phyloP scores from a whole-genome alignment of 768 basidiomycete genomes.

The Kockovaella imperatae region DNA sequence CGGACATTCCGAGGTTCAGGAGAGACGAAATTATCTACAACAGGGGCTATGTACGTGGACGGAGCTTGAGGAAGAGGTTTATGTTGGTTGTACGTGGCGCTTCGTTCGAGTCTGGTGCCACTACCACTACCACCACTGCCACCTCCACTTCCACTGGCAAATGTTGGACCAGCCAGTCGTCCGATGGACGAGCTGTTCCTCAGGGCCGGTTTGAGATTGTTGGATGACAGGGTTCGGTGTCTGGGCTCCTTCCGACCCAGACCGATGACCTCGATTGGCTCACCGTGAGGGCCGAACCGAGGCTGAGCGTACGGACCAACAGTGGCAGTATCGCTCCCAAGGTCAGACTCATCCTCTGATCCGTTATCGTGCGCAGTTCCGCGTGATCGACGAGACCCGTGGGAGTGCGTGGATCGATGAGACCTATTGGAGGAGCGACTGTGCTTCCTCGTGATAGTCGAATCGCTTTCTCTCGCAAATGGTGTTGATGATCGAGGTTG shows the following conservation, averaged over 20 bases:
- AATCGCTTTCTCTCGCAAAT: too few relatives aligned
- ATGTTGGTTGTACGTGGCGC: slow-evolving; percentile 2
- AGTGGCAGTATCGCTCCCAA: not conserved
- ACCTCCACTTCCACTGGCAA: not conserved
- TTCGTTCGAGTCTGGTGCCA: not conserved
- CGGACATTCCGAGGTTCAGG: slow-evolving; percentile 2
- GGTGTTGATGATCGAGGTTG: too few relatives aligned
- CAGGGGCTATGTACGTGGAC: slow-evolving; percentile 12
- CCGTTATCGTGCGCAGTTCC: not conserved
- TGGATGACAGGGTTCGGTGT: slow-evolving; percentile 25
- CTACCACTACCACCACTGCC: not conserved
- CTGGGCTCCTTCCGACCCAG: slow-evolving; percentile 31
- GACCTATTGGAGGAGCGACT: not conserved
- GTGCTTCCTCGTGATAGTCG: not conserved
- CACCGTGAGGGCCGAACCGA: slow-evolving; percentile 29
- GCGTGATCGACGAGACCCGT: too few relatives aligned
- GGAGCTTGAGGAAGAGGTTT: slow-evolving; percentile 32
- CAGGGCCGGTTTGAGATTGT: slow-evolving; percentile 31
- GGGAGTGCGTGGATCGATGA: not conserved
- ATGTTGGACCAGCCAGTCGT: not conserved
- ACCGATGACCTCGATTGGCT: slow-evolving; percentile 34
- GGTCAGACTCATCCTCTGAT: not conserved
- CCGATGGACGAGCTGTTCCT: too few relatives aligned
- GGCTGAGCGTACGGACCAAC: slow-evolving; percentile 25
- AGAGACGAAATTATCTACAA: slow-evolving; percentile 2